These are phyloP conservation scores for Clavulina sp. DNA, from an alignment of 768 basidiomycete species.

Conservation along the genomic window DNA sequence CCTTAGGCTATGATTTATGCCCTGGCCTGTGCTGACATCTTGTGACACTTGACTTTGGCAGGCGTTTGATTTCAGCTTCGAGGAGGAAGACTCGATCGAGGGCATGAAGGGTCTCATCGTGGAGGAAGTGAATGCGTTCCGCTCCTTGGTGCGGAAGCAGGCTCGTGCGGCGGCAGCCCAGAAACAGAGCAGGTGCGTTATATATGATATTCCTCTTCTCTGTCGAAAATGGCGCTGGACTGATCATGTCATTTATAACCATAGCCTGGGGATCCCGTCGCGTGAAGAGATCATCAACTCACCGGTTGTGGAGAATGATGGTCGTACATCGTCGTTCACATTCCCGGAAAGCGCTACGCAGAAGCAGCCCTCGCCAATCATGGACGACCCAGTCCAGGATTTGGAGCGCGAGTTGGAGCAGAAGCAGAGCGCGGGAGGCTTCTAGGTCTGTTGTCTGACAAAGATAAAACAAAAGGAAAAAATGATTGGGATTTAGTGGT, in stretches of 20 bases:
- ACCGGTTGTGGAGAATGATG: constrained; percentile 50
- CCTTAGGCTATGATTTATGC: background rate
- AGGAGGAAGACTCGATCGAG: constrained; percentile 89
- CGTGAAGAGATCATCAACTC: constrained; percentile 70
- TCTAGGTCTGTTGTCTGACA: too few species aligned
- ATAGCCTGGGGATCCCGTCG: constrained; percentile 58
- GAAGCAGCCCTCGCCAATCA: constrained; percentile 46
- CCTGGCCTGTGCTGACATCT: background rate
- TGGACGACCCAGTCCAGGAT: constrained; percentile 74
- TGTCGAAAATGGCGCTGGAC: background rate
- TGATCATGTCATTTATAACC: background rate
- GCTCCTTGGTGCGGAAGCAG: constrained; percentile 77
- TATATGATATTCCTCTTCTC: background rate
- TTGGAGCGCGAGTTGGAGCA: constrained; percentile 75
- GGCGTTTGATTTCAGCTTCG: constrained; percentile 89
- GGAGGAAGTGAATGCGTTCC: constrained; percentile 79
- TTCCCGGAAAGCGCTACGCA: constrained; percentile 14
- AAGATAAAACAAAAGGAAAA: too few species aligned
- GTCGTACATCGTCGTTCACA: constrained; percentile 55
- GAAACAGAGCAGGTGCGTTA: constrained; percentile 53
- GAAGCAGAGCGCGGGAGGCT: too few species aligned
- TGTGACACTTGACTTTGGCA: constrained; percentile 16
- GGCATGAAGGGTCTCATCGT: constrained; percentile 96
- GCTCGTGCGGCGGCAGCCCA: constrained; percentile 52
- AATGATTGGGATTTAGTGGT: too few species aligned